phyloP scores from a whole-genome alignment of 306 rosid genomes.

The Inga leiocalycina region DNA sequence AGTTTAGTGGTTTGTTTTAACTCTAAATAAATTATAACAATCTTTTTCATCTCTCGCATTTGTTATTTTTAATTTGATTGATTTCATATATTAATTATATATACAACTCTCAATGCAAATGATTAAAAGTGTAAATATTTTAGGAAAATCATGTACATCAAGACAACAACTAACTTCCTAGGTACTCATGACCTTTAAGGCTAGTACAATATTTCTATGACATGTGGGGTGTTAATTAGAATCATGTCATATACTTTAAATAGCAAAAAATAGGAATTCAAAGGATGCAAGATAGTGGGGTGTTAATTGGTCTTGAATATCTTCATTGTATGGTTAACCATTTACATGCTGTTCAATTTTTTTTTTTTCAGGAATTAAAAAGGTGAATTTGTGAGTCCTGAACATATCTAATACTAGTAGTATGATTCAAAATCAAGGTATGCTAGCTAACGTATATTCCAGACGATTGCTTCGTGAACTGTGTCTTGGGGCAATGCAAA shows the following conservation, averaged over 20 bases:
- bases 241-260: too few relatives aligned
- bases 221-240: too few relatives aligned
- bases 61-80: neutral
- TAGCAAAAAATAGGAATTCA: neutral
- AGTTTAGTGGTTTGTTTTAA: too few relatives aligned
- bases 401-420: neutral
- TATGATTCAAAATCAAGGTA: neutral
- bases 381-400: neutral
- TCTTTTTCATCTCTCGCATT: too few relatives aligned
- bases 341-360: neutral
- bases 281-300: neutral
- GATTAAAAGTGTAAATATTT: too few relatives aligned
- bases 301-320: neutral
- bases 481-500: neutral
- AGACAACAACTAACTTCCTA: too few relatives aligned
- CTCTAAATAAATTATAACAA: neutral
- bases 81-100: too few relatives aligned
- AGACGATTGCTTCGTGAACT: neutral
- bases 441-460: neutral
- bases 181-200: too few relatives aligned
- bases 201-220: too few relatives aligned
- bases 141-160: too few relatives aligned
- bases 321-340: neutral
- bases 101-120: too few relatives aligned
- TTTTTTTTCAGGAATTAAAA: neutral